Evolutionary conservation across 2,329 filamentous ascomycete species (phyloP).

Genomic region (Pseudogymnoascus sp.): DNA sequence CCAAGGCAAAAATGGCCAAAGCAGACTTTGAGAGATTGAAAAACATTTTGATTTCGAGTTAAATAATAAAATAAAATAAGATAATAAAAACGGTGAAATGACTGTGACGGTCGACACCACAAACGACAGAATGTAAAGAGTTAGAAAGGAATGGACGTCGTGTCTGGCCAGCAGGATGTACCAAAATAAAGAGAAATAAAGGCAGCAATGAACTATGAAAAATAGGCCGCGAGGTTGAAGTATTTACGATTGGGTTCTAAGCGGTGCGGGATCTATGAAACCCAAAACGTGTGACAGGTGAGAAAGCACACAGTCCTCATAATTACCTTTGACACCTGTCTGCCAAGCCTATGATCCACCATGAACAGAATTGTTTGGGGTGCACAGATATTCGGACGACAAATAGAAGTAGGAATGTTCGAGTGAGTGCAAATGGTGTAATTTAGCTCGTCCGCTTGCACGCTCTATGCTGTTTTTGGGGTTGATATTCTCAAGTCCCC

Average conservation of each 20-base stretch:
- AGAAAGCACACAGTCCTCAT: not conserved
- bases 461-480: not conserved
- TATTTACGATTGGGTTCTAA: not conserved
- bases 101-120: not conserved
- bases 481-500: not conserved
- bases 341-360: slow-evolving; percentile 2
- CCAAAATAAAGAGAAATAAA: not conserved
- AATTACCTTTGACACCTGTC: slow-evolving; percentile 1
- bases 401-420: not conserved
- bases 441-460: not conserved
- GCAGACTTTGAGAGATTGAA: not conserved
- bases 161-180: slow-evolving; percentile 3
- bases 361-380: not conserved
- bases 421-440: not conserved
- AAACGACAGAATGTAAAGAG: not conserved
- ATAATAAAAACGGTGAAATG: not conserved
- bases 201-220: not conserved
- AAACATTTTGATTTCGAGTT: not conserved
- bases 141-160: slow-evolving; percentile 1
- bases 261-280: not conserved
- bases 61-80: not conserved
- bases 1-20: not conserved
- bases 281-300: slow-evolving; percentile 1
- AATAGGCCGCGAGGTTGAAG: not conserved
- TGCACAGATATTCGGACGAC: not conserved